Evolutionary conservation across 1,284 basidiomycete genomes (phyloP).

Genomic region (Agroathelia rolfsii): DNA sequence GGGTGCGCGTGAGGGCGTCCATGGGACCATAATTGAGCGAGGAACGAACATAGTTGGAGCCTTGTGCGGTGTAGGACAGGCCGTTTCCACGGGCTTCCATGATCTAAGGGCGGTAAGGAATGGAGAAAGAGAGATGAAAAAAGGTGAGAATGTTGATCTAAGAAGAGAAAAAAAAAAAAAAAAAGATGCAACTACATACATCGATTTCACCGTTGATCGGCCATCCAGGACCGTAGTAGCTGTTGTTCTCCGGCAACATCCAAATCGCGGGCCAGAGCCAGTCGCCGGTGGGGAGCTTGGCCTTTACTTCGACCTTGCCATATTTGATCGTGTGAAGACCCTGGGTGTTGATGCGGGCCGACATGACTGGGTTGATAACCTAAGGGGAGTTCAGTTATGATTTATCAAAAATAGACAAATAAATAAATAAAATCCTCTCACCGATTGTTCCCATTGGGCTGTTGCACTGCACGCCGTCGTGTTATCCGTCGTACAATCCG

Average conservation of each 20-base stretch:
- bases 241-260: conserved; percentile 66
- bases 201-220: conserved; percentile 71
- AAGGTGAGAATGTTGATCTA: too few species aligned
- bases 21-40: conserved; percentile 73
- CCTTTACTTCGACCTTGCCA: conserved; percentile 66
- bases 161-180: too few species aligned
- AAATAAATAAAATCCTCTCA: too few species aligned
- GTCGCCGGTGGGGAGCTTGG: conserved; percentile 49
- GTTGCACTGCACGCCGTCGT: too few species aligned
- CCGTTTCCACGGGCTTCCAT: conserved; percentile 65
- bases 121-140: too few species aligned
- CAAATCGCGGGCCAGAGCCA: conserved; percentile 84
- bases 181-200: too few species aligned
- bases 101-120: conserved; percentile 46
- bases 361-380: conserved; percentile 72
- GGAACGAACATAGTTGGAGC: conserved; percentile 63
- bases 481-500: conserved; percentile 66
- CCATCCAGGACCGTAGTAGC: conserved; percentile 72
- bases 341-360: conserved; percentile 63
- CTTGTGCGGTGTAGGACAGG: conserved; percentile 51
- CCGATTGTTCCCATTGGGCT: too few species aligned
- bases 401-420: too few species aligned
- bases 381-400: too few species aligned
- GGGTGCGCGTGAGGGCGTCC: conserved; percentile 38
- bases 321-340: conserved; percentile 51